These are phyloP conservation scores for Paecilomyces niveus DNA, from an alignment of 2,329 filamentous ascomycete genomes.

Conservation along the genomic window DNA sequence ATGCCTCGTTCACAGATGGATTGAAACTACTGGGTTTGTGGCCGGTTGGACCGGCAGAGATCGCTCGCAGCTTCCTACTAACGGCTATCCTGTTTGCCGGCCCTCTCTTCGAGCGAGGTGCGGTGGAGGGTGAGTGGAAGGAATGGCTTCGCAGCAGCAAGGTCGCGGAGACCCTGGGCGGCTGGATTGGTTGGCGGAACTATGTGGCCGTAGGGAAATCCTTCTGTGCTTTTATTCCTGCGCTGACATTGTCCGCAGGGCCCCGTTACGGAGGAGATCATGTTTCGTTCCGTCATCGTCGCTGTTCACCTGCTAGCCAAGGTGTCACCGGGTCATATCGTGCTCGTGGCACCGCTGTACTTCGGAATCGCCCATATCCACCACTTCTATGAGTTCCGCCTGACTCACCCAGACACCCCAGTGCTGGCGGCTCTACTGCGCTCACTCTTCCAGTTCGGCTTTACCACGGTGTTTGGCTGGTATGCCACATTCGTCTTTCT, in stretches of 20 bases:
- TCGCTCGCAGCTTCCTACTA: constrained; percentile 58
- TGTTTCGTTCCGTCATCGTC: constrained; percentile 83
- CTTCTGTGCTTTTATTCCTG: neutral
- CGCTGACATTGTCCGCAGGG: constrained; percentile 46
- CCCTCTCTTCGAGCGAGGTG: constrained; percentile 70
- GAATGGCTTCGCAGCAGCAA: constrained; percentile 54
- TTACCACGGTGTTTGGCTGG: constrained; percentile 89
- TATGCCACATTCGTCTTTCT: constrained; percentile 87
- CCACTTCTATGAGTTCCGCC: constrained; percentile 89
- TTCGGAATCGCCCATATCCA: constrained; percentile 92
- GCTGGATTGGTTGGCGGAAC: constrained; percentile 82
- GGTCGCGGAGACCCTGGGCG: constrained; percentile 54
- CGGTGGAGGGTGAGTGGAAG: constrained; percentile 65
- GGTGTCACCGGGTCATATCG: constrained; percentile 49
- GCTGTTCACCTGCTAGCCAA: constrained; percentile 72
- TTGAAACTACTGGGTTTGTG: constrained; percentile 72
- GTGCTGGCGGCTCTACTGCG: constrained; percentile 57
- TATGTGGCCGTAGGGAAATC: constrained; percentile 63
- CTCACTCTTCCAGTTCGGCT: constrained; percentile 75
- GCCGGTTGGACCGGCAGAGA: constrained; percentile 63
- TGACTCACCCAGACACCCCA: constrained; percentile 68
- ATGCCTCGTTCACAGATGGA: constrained; percentile 46
- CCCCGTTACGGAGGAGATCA: constrained; percentile 83
- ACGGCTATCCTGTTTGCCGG: constrained; percentile 75
- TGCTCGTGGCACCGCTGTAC: constrained; percentile 78